phyloP scores from a whole-genome alignment of 192 early-diverging fungal species.

The Coemansia biformis region DNA sequence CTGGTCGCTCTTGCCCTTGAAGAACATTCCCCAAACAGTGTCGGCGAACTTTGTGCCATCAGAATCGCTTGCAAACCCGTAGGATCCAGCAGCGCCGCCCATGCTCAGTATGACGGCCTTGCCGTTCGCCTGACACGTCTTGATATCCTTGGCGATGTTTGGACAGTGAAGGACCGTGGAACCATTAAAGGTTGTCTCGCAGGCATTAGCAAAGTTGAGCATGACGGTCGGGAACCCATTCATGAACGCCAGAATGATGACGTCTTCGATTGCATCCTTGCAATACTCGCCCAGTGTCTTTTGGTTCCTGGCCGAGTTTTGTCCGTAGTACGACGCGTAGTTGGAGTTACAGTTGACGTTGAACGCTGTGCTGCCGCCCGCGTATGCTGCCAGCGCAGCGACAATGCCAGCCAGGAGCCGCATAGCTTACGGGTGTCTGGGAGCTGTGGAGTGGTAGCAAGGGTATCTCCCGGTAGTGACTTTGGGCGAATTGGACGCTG shows the following conservation, averaged over 20 bases:
- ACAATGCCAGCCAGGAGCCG: no score
- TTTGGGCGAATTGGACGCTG: no score
- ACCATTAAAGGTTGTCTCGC: conserved; percentile 54
- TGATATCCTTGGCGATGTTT: conserved; percentile 56
- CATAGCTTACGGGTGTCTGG: no score
- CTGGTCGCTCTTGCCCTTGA: background rate
- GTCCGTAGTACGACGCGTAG: conserved; percentile 47
- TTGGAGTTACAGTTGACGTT: conserved; percentile 44
- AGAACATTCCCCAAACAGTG: conserved; percentile 54
- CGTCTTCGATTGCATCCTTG: conserved; percentile 54
- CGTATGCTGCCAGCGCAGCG: background rate
- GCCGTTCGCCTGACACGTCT: conserved; percentile 61
- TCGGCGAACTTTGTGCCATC: conserved; percentile 43
- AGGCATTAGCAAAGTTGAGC: conserved; percentile 61
- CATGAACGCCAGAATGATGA: conserved; percentile 61
- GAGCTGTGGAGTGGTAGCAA: no score
- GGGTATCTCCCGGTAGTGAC: no score
- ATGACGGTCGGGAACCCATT: conserved; percentile 52
- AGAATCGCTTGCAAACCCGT: conserved; percentile 49
- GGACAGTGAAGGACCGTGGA: conserved; percentile 56
- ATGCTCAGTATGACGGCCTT: conserved; percentile 59
- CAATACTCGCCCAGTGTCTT: conserved; percentile 54
- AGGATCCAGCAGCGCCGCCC: conserved; percentile 60
- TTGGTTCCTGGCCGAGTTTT: conserved; percentile 49
- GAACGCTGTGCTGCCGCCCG: conserved; percentile 16